Evolutionary conservation across 2,329 filamentous ascomycete genomes (phyloP), one percentile per base, ranked within the genome.

Genomic region (Alternaria brassicae): DNA sequence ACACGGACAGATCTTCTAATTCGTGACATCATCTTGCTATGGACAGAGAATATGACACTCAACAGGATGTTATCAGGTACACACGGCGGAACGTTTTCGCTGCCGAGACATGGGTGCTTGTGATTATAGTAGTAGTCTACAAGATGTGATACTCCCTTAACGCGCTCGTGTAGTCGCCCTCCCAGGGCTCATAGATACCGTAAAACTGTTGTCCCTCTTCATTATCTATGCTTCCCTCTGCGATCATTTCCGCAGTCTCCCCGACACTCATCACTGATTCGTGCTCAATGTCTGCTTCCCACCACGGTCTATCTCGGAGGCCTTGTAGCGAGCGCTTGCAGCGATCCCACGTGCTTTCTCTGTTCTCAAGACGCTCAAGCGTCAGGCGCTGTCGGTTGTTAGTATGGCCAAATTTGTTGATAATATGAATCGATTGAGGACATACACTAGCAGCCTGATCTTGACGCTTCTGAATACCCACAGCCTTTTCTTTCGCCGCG

Each of bases 281-380:
- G 34, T 39, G 21, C 21, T 28, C 32, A n/a, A 37, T 27, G 15
- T 25, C 10, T 32, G n/a, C 21, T n/a, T 12, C 36, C n/a, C 17
- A 12, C 32, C 39, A 40, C 17, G 9, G 10, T 8, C 4, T 10
- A 3, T 27, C 9, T 27, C 13, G 10, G n/a, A 42, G 7, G 6
- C 21, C 9, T 44, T 45, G 44, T 28, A 50, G 13, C 9, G 37
- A 50, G 37, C 45, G 53, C 32, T 41, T 56, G n/a, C 47, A 47
- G n/a, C 36, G 44, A 17, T 37, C 30, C 47, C 53, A 48, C 12
- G 25, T 44, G n/a, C 19, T 30, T 28, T 53, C 51, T 36, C 28
- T 21, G 30, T 52, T n/a, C 21, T 61, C 55, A 27, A 61, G 50
- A 2, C 40, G 45, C 12, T 30, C 45, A 7, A 44, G 45, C 12